Evolutionary conservation across 129 eudicot species (phyloP).

Genomic region (Artemisia argyi): DNA sequence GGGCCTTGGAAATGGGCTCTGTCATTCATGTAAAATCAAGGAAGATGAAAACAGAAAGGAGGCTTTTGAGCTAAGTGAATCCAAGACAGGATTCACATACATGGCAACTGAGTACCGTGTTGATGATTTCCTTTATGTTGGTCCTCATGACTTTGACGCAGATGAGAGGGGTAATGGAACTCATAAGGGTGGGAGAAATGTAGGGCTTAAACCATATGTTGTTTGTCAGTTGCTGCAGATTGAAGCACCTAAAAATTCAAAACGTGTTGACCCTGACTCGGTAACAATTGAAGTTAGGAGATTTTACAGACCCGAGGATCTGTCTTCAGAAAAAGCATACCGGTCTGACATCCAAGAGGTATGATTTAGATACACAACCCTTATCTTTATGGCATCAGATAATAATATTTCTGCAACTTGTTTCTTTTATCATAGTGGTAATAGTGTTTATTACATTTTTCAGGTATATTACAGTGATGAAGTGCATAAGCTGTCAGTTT

Average conservation of each 20-base stretch:
- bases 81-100: slow-evolving; percentile 52
- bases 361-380: neutral
- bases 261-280: slow-evolving; percentile 43
- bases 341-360: slow-evolving; percentile 94
- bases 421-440: neutral
- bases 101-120: slow-evolving; percentile 55
- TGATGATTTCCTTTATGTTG: slow-evolving; percentile 74
- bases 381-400: neutral
- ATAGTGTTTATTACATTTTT: slow-evolving; percentile 7
- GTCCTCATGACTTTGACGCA: slow-evolving; percentile 55
- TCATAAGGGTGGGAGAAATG: slow-evolving; percentile 77
- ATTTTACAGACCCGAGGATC: slow-evolving; percentile 89
- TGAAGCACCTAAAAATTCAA: slow-evolving; percentile 41
- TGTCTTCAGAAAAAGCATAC: slow-evolving; percentile 86
- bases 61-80: slow-evolving; percentile 40
- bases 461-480: slow-evolving; percentile 67
- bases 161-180: slow-evolving; percentile 55
- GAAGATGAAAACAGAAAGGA: slow-evolving; percentile 41
- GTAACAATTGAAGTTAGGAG: slow-evolving; percentile 57
- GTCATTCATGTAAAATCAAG: slow-evolving; percentile 56
- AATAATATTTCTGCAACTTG: neutral
- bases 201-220: slow-evolving; percentile 78
- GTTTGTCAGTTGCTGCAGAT: slow-evolving; percentile 76
- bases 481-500: slow-evolving; percentile 29
- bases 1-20: slow-evolving; percentile 83